phyloP scores from a whole-genome alignment of 768 basidiomycete species.

The Lactifluus volemus region DNA sequence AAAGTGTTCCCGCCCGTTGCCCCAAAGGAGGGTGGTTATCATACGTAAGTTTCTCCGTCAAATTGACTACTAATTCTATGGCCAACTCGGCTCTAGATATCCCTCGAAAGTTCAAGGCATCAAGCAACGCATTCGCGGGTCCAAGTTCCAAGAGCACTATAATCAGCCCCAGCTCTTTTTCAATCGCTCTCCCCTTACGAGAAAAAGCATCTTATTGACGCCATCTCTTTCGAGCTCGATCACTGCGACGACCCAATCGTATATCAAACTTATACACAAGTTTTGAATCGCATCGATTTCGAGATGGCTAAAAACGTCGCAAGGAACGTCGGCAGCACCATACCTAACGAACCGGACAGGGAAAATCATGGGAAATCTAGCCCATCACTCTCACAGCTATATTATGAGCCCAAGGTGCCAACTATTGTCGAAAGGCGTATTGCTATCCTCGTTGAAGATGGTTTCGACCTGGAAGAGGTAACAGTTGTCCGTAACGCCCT shows the following conservation, averaged over 20 bases:
- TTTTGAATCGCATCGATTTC: constrained; percentile 66
- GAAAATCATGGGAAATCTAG: constrained; percentile 51
- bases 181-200: constrained; percentile 69
- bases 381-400: constrained; percentile 48
- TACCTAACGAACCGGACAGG: constrained; percentile 43
- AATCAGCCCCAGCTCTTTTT: constrained; percentile 72
- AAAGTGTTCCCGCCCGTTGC: constrained; percentile 40
- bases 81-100: constrained; percentile 28
- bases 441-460: constrained; percentile 68
- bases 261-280: constrained; percentile 54
- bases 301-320: constrained; percentile 66
- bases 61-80: neutral
- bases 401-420: constrained; percentile 45
- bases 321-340: constrained; percentile 47
- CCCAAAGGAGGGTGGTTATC: constrained; percentile 45
- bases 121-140: constrained; percentile 52
- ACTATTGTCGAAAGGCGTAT: constrained; percentile 62
- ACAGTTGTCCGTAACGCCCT: constrained; percentile 48
- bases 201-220: constrained; percentile 59
- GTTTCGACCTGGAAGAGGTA: constrained; percentile 57
- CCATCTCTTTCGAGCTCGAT: constrained; percentile 75
- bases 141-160: constrained; percentile 75
- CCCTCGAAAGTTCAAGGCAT: constrained; percentile 44
- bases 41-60: constrained; percentile 28
- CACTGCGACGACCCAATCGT: constrained; percentile 74